These are phyloP conservation scores for Microbotryum intermedium DNA, from an alignment of 1,284 basidiomycete species.

Conservation along the genomic window DNA sequence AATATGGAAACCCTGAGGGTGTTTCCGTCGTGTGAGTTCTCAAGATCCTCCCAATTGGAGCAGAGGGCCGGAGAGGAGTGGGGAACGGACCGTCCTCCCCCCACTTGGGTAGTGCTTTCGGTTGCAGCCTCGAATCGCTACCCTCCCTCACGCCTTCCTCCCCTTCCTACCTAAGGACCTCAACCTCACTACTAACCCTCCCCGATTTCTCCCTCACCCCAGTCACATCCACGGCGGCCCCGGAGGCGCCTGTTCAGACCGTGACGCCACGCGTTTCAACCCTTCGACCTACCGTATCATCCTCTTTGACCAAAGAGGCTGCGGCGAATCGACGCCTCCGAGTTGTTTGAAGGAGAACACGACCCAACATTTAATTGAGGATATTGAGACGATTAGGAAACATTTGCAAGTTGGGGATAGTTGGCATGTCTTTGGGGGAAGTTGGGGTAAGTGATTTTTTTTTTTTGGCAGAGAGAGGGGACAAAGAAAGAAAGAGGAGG, in stretches of 20 bases:
- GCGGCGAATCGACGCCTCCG: conserved; percentile 75
- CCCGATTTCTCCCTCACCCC: too few relatives aligned
- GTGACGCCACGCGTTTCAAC: conserved; percentile 71
- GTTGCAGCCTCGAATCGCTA: neutral
- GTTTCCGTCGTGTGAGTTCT: conserved; percentile 65
- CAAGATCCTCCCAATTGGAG: too few relatives aligned
- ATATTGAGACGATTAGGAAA: conserved; percentile 72
- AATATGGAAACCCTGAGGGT: conserved; percentile 31
- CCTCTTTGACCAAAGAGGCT: conserved; percentile 73
- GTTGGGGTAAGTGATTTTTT: conserved; percentile 56
- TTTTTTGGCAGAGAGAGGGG: too few relatives aligned
- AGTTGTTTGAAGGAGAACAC: conserved; percentile 79
- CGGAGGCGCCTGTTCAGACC: conserved; percentile 58
- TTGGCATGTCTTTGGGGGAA: conserved; percentile 88
- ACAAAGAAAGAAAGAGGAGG: too few relatives aligned
- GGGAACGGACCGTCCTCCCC: too few relatives aligned
- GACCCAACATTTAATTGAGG: conserved; percentile 87
- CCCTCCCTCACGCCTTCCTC: conserved; percentile 28
- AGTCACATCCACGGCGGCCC: conserved; percentile 47
- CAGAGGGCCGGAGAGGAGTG: too few relatives aligned
- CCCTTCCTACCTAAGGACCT: too few relatives aligned
- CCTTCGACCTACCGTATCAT: conserved; percentile 63
- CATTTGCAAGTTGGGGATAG: conserved; percentile 59
- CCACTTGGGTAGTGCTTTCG: neutral
- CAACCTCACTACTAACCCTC: neutral